Conservation (phyloP, 768 basidiomycete species). For the Boletus coccyginus region DNA sequence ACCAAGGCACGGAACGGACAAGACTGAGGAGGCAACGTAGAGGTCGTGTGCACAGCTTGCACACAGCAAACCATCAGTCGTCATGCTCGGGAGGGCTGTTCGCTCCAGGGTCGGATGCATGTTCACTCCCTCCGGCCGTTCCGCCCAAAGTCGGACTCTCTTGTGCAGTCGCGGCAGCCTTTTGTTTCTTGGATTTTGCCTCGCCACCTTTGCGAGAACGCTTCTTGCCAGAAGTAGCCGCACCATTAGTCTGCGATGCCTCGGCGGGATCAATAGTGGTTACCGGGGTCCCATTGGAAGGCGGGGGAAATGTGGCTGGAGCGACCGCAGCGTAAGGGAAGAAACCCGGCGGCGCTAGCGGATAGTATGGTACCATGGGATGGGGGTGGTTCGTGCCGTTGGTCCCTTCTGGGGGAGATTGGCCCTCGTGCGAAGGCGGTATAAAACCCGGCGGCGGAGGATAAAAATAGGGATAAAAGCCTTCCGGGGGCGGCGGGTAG, state of each 20-base stretch:
- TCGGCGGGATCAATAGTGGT: conserved; percentile 27
- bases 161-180: conserved; percentile 10
- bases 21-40: background rate
- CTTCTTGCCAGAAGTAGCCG: conserved; percentile 26
- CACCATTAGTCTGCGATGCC: conserved; percentile 17
- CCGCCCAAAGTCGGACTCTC: conserved; percentile 24
- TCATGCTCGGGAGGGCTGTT: conserved; percentile 26
- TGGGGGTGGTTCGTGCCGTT: conserved; percentile 30
- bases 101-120: conserved; percentile 20
- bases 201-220: conserved; percentile 31
- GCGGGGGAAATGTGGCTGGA: conserved; percentile 32
- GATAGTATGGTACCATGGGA: conserved; percentile 35
- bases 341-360: conserved; percentile 39
- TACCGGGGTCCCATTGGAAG: conserved; percentile 23
- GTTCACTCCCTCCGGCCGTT: conserved; percentile 28
- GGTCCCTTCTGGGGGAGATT: conserved; percentile 31
- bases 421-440: conserved; percentile 37
- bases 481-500: conserved; percentile 39
- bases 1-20: conserved; percentile 5
- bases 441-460: conserved; percentile 42
- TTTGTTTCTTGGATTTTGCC: conserved; percentile 34
- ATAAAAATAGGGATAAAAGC: conserved; percentile 44
- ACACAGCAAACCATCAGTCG: conserved; percentile 16
- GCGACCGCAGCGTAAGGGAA: conserved; percentile 35
- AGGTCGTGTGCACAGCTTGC: background rate